Base-by-base conservation (phyloP, 805 yeast species). In the Metschnikowia borealis region DNA sequence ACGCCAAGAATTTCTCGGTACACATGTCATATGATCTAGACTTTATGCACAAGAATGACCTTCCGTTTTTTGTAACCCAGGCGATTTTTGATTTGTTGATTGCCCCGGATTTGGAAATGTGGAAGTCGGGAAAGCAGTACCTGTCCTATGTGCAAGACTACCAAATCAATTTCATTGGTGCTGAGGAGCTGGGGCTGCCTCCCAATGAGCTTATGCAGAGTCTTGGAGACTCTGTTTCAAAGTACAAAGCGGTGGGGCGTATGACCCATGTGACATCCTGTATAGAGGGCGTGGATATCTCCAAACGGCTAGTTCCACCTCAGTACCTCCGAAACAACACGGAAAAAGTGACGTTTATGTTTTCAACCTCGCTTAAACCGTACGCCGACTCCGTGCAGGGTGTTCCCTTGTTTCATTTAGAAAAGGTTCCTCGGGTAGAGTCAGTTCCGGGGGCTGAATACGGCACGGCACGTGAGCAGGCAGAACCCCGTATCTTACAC, bases 11-110 rank as follows among this genome's bases (percentile, higher is more conserved):
- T 1, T 68, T 72, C 29, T 70, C 65, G 38, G 77, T 79, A 0
- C 46, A 51, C 37, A 35, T 57, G 50, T 35, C 59, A 49, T 79
- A 79, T 57, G 63, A 77, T 11, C 51, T 73, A 40, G 71, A 67
- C 0, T 61, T 80, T 11, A 73, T 84, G 15, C 75, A 76, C 50
- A 68, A 71, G 35, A 85, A 85, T 56, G 85, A 79, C 54, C 67
- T 85, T 36, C 90, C 94, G 1, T 84, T 75, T 56, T 78, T 74
- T 51, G 70, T 83, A 2, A 75, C 86, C 0, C 85, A 82, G 56
- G 63, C 69, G 2, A 52, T 70, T 4, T 38, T 65, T 13, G 64
- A 70, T 32, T 68, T 65, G 51, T 56, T 73, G n/a, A 42, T 71
- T 15, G 48, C 46, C 6, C 56, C 72, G 2, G 75, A 71, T 35